A percentile compares a stretch with the other conserved stretches of the same genome.
These are phyloP conservation scores for Penicillium lividum DNA, from an alignment of 495 filamentous ascomycete species.

Conservation along the genomic window DNA sequence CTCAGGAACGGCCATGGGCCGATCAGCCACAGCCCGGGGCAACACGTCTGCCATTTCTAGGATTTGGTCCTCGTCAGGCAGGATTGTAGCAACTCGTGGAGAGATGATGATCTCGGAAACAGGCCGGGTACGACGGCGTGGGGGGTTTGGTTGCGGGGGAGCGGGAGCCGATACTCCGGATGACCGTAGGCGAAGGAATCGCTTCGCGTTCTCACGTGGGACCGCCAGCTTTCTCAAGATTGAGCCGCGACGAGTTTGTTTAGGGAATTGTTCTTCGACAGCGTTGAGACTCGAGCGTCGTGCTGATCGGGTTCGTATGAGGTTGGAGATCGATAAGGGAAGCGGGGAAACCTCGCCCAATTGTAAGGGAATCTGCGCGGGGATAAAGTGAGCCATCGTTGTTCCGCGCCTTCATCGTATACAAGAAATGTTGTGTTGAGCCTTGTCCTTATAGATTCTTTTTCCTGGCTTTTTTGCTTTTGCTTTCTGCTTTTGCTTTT, in stretches of 20 bases:
- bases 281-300: slow-evolving; percentile 26
- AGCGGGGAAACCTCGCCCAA: slow-evolving; percentile 26
- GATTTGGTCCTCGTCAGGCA: slow-evolving; percentile 19
- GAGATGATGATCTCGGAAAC: slow-evolving; percentile 47
- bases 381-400: slow-evolving; percentile 40
- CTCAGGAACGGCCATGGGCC: slow-evolving; percentile 24
- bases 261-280: slow-evolving; percentile 31
- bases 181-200: slow-evolving; percentile 48
- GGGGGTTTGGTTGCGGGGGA: slow-evolving; percentile 22
- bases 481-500: neutral
- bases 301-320: slow-evolving; percentile 30
- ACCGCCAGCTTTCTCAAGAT: slow-evolving; percentile 47
- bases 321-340: slow-evolving; percentile 27
- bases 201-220: slow-evolving; percentile 53
- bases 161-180: slow-evolving; percentile 28
- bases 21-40: slow-evolving; percentile 29
- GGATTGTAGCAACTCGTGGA: slow-evolving; percentile 32
- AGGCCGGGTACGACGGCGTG: slow-evolving; percentile 28
- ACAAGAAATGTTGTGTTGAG: neutral
- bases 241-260: slow-evolving; percentile 33
- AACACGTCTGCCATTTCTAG: slow-evolving; percentile 31
- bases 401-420: slow-evolving; percentile 9
- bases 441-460: neutral
- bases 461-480: neutral
- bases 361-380: slow-evolving; percentile 30